These are phyloP conservation scores for Fusarium bulbicola DNA, from an alignment of 2,329 filamentous ascomycete species.

Conservation along the genomic window DNA sequence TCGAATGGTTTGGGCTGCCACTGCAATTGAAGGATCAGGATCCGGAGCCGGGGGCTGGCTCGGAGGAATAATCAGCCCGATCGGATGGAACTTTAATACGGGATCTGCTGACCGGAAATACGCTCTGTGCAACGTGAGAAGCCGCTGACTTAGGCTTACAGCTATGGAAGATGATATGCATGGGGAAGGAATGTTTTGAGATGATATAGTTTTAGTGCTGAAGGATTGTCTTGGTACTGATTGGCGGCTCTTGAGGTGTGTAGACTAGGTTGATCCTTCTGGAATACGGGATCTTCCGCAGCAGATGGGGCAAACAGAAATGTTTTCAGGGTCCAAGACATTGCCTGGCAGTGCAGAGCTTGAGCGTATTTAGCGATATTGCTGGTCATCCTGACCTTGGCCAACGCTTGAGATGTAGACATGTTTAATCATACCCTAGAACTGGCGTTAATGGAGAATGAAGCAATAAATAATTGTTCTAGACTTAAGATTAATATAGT, in stretches of 20 bases:
- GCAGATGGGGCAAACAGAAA: not conserved
- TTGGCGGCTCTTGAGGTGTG: not conserved
- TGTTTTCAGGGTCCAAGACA: no score
- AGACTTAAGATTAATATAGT: fast-evolving
- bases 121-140: not conserved
- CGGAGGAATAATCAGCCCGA: not conserved
- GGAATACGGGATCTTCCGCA: not conserved
- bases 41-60: not conserved
- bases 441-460: fast-evolving
- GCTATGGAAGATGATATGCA: no score
- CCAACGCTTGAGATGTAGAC: no score
- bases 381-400: no score
- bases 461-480: no score
- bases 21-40: not conserved
- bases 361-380: no score
- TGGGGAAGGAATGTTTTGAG: not conserved
- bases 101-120: not conserved
- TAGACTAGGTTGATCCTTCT: not conserved
- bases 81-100: not conserved
- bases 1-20: not conserved
- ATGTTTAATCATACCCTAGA: no score
- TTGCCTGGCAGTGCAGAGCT: no score
- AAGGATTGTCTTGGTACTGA: not conserved
- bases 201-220: not conserved
- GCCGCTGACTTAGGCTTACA: not conserved